Base-by-base conservation (phyloP, 805 yeast species). In the Blastobotrys peoriensis region DNA sequence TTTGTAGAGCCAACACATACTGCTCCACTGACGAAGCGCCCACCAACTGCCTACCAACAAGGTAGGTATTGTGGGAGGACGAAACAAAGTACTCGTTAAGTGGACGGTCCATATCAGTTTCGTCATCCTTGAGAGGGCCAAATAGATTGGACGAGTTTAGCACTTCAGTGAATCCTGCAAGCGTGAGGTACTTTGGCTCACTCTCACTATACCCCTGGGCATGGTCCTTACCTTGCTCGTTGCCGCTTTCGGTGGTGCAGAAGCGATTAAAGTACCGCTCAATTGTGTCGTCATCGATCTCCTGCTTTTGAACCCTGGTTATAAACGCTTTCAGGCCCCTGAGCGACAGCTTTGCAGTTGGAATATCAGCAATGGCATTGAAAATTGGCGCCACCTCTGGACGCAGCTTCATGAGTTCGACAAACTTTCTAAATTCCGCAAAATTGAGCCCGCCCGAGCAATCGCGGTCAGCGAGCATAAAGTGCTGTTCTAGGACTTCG, bases 41-140 rank as follows among this genome's bases (percentile, higher is more conserved):
- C 2, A 81, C 95, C 15, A 86, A 74, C 58, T 93, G 98, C 33
- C 93, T 71, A 0, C 98, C 98, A 21, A 80, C 64, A 2, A 93
- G 68, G 57, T 93, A 93, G 0, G 98, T 93, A 60, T 93, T 93
- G 62, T 93, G 99, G 0, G 97, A 88, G 0, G 97, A 86, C 0
- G 96, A 87, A 23, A 94, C 84, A 58, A 69, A 87, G 61, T 94
- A 93, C 55, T 89, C 91, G 58, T 79, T 86, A 30, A 93, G 58
- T 0, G 98, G 98, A 21, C 68, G 67, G 0, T 76, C 58, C 46
- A 74, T 68, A 49, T 79, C 79, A 30, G 62, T 65, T n/a, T 47
- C 50, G 10, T 37, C 28, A 6, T 38, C 13, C 16, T 43, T 41
- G 19, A 48, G 36, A 3, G 53, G 46, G 1, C 48, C 57, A 49